Percentiles rank a stretch among this genome's conserved stretches.
These are phyloP conservation scores for Trichoderma citrinoviride DNA, from an alignment of 2,329 filamentous ascomycete genomes.

Conservation along the genomic window DNA sequence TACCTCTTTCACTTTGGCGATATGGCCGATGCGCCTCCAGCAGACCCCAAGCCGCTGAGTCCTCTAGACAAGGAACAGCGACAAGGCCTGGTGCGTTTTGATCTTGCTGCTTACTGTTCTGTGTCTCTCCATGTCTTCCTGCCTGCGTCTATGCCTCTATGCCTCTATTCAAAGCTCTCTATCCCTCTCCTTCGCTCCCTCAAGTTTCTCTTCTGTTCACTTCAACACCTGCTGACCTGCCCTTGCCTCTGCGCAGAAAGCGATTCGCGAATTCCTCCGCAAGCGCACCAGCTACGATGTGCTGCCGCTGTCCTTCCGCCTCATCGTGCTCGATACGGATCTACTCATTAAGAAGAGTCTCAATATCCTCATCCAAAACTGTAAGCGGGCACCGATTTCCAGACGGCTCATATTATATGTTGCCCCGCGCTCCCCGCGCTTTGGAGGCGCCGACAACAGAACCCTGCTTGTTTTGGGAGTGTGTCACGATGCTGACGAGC, in stretches of 20 bases:
- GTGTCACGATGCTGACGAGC: constrained; percentile 14
- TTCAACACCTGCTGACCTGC: constrained; percentile 14
- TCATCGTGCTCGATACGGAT: constrained; percentile 93
- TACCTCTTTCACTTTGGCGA: constrained; percentile 47
- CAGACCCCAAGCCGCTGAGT: constrained; percentile 40
- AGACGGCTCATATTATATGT: not conserved
- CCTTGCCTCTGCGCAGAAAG: constrained; percentile 57
- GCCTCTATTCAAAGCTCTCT: not conserved
- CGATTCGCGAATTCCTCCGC: constrained; percentile 93
- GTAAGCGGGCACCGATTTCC: constrained; percentile 46
- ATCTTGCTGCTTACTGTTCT: not conserved
- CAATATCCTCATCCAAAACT: constrained; percentile 93
- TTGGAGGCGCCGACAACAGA: not conserved
- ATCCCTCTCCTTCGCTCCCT: not conserved
- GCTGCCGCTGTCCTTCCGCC: constrained; percentile 88
- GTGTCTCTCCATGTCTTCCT: not conserved
- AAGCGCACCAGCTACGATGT: constrained; percentile 97
- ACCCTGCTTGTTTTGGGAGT: not conserved
- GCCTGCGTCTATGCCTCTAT: not conserved
- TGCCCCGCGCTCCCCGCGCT: not conserved
- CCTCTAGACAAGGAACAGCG: constrained; percentile 73
- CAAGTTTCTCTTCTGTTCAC: not conserved
- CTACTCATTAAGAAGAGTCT: constrained; percentile 96
- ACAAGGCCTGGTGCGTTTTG: constrained; percentile 66
- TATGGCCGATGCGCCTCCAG: constrained; percentile 33